Conservation (phyloP, 2,329 filamentous ascomycete species). For the Dendryphion nanum region DNA sequence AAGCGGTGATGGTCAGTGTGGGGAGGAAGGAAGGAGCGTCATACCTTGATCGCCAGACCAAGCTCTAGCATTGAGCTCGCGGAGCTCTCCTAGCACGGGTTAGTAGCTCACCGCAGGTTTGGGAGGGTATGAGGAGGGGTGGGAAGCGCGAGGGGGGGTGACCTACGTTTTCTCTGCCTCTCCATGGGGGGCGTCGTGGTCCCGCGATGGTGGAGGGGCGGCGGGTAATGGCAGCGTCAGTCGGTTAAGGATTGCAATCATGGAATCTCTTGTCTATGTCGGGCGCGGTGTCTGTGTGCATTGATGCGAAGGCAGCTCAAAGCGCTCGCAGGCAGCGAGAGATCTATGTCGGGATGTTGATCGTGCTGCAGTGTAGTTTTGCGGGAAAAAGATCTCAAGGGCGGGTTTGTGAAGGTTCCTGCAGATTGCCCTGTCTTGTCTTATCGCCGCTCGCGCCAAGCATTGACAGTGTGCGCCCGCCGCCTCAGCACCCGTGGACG, state of each 20-base stretch:
- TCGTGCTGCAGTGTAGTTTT: no score
- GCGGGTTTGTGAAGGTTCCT: no score
- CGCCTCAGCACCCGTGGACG: no score
- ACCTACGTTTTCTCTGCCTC: constrained; percentile 49
- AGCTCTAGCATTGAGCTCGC: constrained; percentile 79
- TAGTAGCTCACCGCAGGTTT: constrained; percentile 11
- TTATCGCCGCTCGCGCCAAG: no score
- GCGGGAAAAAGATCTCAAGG: no score
- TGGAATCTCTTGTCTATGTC: constrained; percentile 34
- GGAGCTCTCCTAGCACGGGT: constrained; percentile 71
- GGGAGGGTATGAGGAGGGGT: no score
- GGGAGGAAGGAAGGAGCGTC: constrained; percentile 13
- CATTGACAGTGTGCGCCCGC: no score
- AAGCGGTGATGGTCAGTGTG: constrained; percentile 10
- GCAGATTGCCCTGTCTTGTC: no score
- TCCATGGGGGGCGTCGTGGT: constrained; percentile 43
- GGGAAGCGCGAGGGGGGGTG: no score
- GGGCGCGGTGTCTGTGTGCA: constrained; percentile 33
- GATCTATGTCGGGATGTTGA: no score
- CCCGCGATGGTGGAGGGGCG: constrained; percentile 35
- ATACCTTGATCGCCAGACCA: constrained; percentile 88
- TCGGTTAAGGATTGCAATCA: constrained; percentile 36
- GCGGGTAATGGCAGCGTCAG: constrained; percentile 24
- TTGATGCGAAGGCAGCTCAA: constrained; percentile 26
- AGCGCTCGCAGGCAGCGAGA: constrained; percentile 16